Percentiles rank a stretch among this genome's conserved stretches.
Evolutionary conservation across 495 filamentous ascomycete species (phyloP).

Genomic region (Aspergillus sclerotioniger): DNA sequence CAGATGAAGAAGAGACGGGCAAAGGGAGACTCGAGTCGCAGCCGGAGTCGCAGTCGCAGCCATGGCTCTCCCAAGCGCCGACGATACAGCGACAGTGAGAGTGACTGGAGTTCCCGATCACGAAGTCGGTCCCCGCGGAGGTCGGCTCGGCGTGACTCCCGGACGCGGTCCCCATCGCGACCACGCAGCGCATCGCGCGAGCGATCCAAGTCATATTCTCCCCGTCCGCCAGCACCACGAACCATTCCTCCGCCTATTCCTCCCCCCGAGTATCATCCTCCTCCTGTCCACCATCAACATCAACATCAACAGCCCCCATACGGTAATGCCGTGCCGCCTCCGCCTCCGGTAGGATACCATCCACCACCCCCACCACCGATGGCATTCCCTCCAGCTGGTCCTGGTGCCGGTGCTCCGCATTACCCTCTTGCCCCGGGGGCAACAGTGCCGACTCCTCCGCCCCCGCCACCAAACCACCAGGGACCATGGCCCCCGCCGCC

Average conservation of each 20-base stretch:
- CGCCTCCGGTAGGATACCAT: constrained; percentile 15
- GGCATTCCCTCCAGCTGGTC: constrained; percentile 25
- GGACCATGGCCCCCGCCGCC: constrained; percentile 29
- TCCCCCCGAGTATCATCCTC: not conserved
- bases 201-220: constrained; percentile 50
- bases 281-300: not conserved
- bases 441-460: constrained; percentile 21
- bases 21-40: constrained; percentile 19
- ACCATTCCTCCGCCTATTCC: constrained; percentile 27
- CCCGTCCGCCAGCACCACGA: constrained; percentile 29
- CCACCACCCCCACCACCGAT: constrained; percentile 19
- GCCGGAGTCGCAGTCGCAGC: constrained; percentile 37
- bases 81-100: constrained; percentile 50
- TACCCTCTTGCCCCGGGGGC: constrained; percentile 15
- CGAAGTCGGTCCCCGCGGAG: constrained; percentile 23
- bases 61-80: constrained; percentile 31
- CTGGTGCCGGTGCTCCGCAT: constrained; percentile 16
- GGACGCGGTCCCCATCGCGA: constrained; percentile 28
- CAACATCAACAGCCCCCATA: not conserved
- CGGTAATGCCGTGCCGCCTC: constrained; percentile 12
- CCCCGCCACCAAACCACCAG: constrained; percentile 26
- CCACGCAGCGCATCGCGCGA: constrained; percentile 28
- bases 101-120: constrained; percentile 29
- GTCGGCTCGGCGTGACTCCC: constrained; percentile 10
- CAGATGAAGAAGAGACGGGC: constrained; percentile 68